Conservation (phyloP, 2,329 filamentous ascomycete species). For the Tolypocladium sp. region DNA sequence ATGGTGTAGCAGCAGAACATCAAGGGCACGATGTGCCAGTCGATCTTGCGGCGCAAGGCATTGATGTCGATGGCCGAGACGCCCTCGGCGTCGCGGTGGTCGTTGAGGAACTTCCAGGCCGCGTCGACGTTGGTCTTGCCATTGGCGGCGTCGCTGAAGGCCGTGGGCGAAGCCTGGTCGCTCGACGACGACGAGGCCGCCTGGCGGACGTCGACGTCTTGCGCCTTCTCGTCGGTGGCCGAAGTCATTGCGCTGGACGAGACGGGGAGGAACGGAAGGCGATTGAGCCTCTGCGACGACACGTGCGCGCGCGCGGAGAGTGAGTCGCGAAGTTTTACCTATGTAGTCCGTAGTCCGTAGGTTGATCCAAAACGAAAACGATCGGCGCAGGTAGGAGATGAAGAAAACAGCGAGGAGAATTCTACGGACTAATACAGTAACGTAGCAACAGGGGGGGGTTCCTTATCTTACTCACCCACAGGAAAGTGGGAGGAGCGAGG, state of each 20-base stretch:
- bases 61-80: conserved; percentile 29
- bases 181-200: conserved; percentile 12
- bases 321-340: background rate
- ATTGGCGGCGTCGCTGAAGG: background rate
- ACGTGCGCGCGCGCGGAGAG: background rate
- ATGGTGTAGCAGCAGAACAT: conserved; percentile 55
- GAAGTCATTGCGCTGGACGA: conserved; percentile 12
- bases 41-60: conserved; percentile 43
- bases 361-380: background rate
- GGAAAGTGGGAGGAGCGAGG: background rate
- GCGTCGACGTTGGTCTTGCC: conserved; percentile 24
- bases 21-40: conserved; percentile 49
- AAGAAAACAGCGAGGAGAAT: background rate
- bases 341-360: too few species aligned
- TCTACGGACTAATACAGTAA: background rate
- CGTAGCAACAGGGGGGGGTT: background rate
- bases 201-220: conserved; percentile 7
- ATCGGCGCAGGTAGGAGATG: background rate
- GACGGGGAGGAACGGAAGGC: background rate
- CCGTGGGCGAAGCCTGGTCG: background rate
- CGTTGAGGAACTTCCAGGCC: conserved; percentile 36
- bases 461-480: background rate
- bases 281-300: background rate
- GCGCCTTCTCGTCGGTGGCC: conserved; percentile 12
- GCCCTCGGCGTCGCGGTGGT: conserved; percentile 27